Percentiles rank a stretch among this genome's conserved stretches.
These are phyloP conservation scores for Naematelia aurantialba DNA, from an alignment of 768 basidiomycete species.

Conservation along the genomic window DNA sequence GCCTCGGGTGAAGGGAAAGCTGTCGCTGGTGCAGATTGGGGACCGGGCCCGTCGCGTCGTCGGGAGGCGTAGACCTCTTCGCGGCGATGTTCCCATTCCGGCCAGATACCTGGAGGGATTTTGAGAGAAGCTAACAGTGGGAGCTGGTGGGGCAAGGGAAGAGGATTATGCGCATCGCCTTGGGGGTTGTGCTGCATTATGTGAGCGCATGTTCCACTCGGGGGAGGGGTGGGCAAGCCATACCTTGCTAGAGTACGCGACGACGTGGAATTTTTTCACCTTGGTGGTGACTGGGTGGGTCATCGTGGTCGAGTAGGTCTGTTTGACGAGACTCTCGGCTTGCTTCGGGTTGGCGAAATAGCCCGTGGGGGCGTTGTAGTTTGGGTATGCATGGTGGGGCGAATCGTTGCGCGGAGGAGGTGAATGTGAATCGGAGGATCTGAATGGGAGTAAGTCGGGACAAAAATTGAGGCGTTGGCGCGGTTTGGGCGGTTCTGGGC, in stretches of 20 bases:
- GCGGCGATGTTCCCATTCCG: constrained; percentile 39
- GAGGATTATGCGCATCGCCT: constrained; percentile 32
- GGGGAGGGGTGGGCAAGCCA: not conserved
- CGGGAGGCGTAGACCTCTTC: constrained; percentile 17
- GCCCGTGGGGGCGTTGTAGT: not conserved
- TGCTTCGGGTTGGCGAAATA: constrained; percentile 12
- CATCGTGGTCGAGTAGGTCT: constrained; percentile 46
- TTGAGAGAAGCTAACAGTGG: constrained; percentile 30
- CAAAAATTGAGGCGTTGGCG: too few relatives aligned
- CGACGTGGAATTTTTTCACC: constrained; percentile 44
- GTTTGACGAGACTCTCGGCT: constrained; percentile 43
- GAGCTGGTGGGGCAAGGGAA: constrained; percentile 40
- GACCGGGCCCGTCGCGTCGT: not conserved
- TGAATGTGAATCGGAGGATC: constrained; percentile 2
- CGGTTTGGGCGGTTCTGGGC: too few relatives aligned
- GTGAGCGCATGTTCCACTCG: not conserved
- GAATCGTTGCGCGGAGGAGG: constrained; percentile 21
- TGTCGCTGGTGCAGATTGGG: constrained; percentile 17
- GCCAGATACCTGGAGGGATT: constrained; percentile 41
- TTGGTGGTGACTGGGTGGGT: constrained; percentile 34
- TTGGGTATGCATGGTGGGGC: constrained; percentile 7
- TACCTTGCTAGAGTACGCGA: constrained; percentile 41
- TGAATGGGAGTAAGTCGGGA: not conserved
- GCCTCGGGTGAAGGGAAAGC: constrained; percentile 18
- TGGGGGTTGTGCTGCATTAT: constrained; percentile 32